Base-by-base conservation (phyloP, 2,329 filamentous ascomycete genomes). In the Phialocephala sp. region DNA sequence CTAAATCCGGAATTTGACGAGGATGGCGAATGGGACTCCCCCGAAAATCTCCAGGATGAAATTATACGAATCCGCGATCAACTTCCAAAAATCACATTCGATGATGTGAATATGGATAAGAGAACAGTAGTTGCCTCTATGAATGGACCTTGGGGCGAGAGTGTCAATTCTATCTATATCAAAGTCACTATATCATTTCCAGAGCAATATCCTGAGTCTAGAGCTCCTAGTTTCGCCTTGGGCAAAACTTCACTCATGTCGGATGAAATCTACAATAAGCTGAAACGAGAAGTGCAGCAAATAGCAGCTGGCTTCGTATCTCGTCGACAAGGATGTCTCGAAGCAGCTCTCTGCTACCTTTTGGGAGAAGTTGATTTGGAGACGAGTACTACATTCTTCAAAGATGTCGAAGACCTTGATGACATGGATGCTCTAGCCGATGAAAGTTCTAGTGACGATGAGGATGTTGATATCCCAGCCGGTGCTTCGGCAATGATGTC, bases 361-460 rank as follows among this genome's bases (percentile, higher is more conserved):
- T 79, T 90, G 0, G 88, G 88, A 47, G 87, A 89, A 73, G 81
- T 87, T 18, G 84, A 89, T 70, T 79, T 89, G 4, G 84, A 87
- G 58, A 81, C 80, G 52, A 89, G 87, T 72, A 86, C 86, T 8
- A 84, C 83, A 0, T 88, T 89, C 73, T 86, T 87, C 68, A 87
- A 87, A 68, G 63, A 82, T 77, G 77, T 78, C 57, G 78, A 81
- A 55, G 86, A 89, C 12, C 84, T 88, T 69, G 89, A 91, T 69
- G 74, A 77, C 72, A 73, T 86, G 6, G 85, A 84, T 65, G 86
- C 80, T 2, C 77, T 88, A 41, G 84, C 81, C 36, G 91, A 91
- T 64, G 92, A 95, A 69, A 94, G 92, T 70, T 97, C 93, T 2
- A 96, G 91, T 72, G 90, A 93, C 68, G 90, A 92, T 66, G 91